Base-by-base conservation (phyloP, 1,284 basidiomycete genomes). In the Ganoderma multipileum region DNA sequence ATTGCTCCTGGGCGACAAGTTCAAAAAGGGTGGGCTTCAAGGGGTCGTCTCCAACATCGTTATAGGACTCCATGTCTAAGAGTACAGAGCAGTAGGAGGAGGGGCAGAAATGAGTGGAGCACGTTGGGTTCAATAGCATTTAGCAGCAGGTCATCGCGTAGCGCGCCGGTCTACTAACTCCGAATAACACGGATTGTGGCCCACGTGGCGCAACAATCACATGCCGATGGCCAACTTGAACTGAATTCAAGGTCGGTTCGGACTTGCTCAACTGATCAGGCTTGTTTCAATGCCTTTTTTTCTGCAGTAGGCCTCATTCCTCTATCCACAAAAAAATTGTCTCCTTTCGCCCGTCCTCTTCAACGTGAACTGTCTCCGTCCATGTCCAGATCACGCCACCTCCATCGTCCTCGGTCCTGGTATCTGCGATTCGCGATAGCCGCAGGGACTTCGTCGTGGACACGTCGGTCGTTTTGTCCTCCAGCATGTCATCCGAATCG, bases 11-110 rank as follows among this genome's bases (percentile, higher is more conserved):
- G 0, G 97, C 97, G 33, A 98, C 86, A 4, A 99, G 89, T 81
- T 99, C 98, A 77, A 99, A 99, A 58, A 99, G 85, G 12, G 96
- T 97, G 0, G 98, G 98, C 68, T 94, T 91, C 61, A 91, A 81
- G 16, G 91, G 87, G 76, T 94, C 91, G 8, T 85, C 85, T 39
- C 91, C 91, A 4, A 89, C 82, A 75, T 91, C 89, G 71, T 90
- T 91, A 80, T 91, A 91, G 84, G 95, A 95, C 77, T 95, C 91
- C 94, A 95, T 95, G 16, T 12, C 26, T n/a, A 23, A 16, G 38
- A 41, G 36, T 28, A 23, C n/a, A 16, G 38, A 41, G 36, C 14
- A 26, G 23, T 33, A 38, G 55, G 33, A 38, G 55, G 33, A 7
- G 6, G 16, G 8, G 38, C 38, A 55, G 52, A 36, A 14, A 7